Conservation (phyloP, 2,329 filamentous ascomycete genomes). For the Colletotrichum abscissum region DNA sequence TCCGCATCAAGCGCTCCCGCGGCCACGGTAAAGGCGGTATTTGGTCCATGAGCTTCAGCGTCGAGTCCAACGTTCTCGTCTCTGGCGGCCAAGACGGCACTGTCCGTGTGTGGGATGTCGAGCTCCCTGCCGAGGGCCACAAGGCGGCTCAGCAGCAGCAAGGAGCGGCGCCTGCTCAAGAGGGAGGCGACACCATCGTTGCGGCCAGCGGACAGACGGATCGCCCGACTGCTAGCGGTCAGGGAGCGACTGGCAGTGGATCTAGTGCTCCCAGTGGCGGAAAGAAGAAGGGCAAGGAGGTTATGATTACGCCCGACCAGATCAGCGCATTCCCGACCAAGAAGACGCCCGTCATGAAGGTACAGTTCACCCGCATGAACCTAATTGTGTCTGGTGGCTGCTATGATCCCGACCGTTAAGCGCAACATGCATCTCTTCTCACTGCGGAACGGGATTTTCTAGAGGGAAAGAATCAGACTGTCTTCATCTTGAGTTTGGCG, state of each 20-base stretch:
- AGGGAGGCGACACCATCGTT: slow-evolving; percentile 44
- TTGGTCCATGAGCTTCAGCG: slow-evolving; percentile 92
- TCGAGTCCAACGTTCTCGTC: slow-evolving; percentile 89
- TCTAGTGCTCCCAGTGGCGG: slow-evolving; percentile 42
- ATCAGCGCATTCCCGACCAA: slow-evolving; percentile 96
- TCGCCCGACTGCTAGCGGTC: slow-evolving; percentile 40
- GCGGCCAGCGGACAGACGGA: slow-evolving; percentile 44
- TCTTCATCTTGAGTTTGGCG: slow-evolving; percentile 31
- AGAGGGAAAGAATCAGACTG: slow-evolving; percentile 10
- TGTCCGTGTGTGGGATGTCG: slow-evolving; percentile 93
- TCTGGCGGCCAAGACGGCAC: slow-evolving; percentile 93
- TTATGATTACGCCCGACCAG: slow-evolving; percentile 90
- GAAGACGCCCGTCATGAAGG: slow-evolving; percentile 93
- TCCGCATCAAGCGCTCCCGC: slow-evolving; percentile 89
- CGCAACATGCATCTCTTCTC: no score
- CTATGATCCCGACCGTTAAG: slow-evolving; percentile 66
- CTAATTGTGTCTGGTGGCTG: slow-evolving; percentile 86
- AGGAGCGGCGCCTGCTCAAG: slow-evolving; percentile 36
- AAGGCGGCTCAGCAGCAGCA: slow-evolving; percentile 55
- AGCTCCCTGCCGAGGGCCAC: slow-evolving; percentile 74
- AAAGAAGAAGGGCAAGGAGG: slow-evolving; percentile 90
- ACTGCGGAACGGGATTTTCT: not conserved
- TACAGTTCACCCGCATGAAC: slow-evolving; percentile 95
- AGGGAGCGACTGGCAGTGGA: slow-evolving; percentile 41
- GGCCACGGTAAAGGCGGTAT: slow-evolving; percentile 95